Percentiles rank a stretch among this genome's conserved stretches.
These are phyloP conservation scores for Cytospora leucostoma DNA, from an alignment of 2,329 filamentous ascomycete genomes.

Conservation along the genomic window DNA sequence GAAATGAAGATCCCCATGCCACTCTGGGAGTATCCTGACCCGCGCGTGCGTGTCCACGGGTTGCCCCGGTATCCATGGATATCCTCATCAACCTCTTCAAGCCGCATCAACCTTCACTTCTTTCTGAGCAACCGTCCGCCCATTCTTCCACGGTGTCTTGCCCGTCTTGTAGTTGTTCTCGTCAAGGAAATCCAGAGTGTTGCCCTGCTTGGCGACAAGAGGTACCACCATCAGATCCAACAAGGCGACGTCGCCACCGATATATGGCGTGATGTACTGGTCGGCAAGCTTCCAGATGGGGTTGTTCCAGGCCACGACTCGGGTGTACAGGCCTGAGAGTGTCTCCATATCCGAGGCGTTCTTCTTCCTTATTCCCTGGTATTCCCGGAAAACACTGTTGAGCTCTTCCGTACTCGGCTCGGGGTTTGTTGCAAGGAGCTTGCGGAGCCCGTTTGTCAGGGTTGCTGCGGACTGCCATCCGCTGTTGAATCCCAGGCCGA, in stretches of 20 bases:
- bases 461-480: constrained; percentile 30
- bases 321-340: constrained; percentile 23
- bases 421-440: constrained; percentile 11
- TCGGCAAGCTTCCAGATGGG: constrained; percentile 26
- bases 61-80: background rate
- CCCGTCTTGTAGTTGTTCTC: constrained; percentile 23
- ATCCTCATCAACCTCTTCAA: background rate
- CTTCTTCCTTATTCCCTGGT: constrained; percentile 27
- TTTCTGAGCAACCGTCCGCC: constrained; percentile 12
- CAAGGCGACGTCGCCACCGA: constrained; percentile 24
- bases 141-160: constrained; percentile 22
- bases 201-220: constrained; percentile 22
- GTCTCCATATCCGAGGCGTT: constrained; percentile 24
- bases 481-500: constrained; percentile 31
- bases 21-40: too few relatives aligned
- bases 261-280: constrained; percentile 25
- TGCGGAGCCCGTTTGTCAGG: constrained; percentile 28
- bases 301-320: constrained; percentile 29
- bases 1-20: background rate
- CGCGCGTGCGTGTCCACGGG: too few relatives aligned
- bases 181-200: constrained; percentile 21
- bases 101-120: background rate
- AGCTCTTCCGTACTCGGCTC: constrained; percentile 25
- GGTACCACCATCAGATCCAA: constrained; percentile 23
- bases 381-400: constrained; percentile 26